Conservation (phyloP, 306 rosid genomes). For the Luffa aegyptiaca region DNA sequence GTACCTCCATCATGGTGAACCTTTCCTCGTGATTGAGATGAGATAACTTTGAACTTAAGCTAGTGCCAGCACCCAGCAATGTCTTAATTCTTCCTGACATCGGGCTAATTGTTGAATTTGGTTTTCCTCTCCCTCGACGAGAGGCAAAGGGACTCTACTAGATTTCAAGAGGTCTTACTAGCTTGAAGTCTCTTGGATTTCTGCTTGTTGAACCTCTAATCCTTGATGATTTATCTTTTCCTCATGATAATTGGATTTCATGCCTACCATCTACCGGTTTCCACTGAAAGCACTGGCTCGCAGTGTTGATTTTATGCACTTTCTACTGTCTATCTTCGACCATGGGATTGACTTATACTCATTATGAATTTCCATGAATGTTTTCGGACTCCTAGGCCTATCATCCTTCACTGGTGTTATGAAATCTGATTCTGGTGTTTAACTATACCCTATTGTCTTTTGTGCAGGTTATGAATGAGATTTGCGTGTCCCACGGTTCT, state of each 20-base stretch:
- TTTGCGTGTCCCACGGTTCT: conserved; percentile 61
- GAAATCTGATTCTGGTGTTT: not conserved
- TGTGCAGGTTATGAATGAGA: conserved; percentile 61
- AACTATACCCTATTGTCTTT: not conserved
- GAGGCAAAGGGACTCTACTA: not conserved
- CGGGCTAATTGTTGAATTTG: not conserved
- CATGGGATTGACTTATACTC: not conserved
- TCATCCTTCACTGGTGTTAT: not conserved
- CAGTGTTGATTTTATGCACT: not conserved
- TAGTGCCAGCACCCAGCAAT: not conserved
- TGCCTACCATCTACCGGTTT: not conserved
- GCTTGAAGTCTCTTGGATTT: not conserved
- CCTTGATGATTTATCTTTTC: not conserved
- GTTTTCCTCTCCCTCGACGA: not conserved
- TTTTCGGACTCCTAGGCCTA: not conserved
- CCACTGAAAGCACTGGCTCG: not conserved
- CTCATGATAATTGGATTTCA: too few relatives aligned
- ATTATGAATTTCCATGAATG: not conserved
- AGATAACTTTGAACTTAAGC: not conserved
- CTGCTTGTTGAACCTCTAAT: not conserved
- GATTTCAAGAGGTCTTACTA: not conserved
- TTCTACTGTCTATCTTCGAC: not conserved
- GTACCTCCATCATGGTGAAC: not conserved
- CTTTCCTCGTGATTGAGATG: not conserved
- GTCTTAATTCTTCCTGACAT: not conserved